phyloP scores from a whole-genome alignment of 768 basidiomycete genomes.

The Termitomyces sp. region DNA sequence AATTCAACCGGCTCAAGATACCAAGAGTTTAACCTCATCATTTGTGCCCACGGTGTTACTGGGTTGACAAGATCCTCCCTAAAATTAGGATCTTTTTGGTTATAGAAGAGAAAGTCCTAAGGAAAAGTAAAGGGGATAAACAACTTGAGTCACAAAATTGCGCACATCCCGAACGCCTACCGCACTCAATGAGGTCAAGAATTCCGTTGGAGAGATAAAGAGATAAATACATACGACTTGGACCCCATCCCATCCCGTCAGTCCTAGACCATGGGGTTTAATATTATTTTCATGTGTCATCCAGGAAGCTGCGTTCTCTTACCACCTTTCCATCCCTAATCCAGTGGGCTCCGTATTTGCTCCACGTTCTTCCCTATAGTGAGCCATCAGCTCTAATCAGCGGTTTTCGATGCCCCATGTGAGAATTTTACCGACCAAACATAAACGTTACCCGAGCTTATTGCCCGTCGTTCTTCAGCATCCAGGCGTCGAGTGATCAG shows the following conservation, averaged over 20 bases:
- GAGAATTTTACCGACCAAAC: constrained; percentile 45
- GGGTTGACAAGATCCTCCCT: constrained; percentile 49
- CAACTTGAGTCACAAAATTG: constrained; percentile 21
- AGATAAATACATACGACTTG: constrained; percentile 60
- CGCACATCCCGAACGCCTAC: constrained; percentile 49
- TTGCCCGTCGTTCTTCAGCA: constrained; percentile 72
- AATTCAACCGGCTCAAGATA: not conserved
- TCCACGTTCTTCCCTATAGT: constrained; percentile 70
- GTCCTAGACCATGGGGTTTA: constrained; percentile 26
- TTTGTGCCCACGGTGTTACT: constrained; percentile 70
- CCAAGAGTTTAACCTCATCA: constrained; percentile 49
- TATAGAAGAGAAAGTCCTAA: constrained; percentile 80
- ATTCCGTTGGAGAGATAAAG: constrained; percentile 10
- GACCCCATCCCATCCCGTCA: constrained; percentile 78
- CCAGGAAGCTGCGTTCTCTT: constrained; percentile 11
- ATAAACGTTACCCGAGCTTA: constrained; percentile 74
- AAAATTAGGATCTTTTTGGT: constrained; percentile 70
- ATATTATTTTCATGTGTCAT: constrained; percentile 3
- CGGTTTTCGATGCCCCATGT: not conserved
- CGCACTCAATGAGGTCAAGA: constrained; percentile 4
- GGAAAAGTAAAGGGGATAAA: constrained; percentile 9
- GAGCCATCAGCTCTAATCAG: not conserved
- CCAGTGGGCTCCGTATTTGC: constrained; percentile 79
- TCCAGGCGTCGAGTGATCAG: constrained; percentile 80
- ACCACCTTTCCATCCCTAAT: constrained; percentile 85